A percentile compares a stretch with the other conserved stretches of the same genome.
Conservation (phyloP, 331 rosid species). For the Dryas integrifolia region DNA sequence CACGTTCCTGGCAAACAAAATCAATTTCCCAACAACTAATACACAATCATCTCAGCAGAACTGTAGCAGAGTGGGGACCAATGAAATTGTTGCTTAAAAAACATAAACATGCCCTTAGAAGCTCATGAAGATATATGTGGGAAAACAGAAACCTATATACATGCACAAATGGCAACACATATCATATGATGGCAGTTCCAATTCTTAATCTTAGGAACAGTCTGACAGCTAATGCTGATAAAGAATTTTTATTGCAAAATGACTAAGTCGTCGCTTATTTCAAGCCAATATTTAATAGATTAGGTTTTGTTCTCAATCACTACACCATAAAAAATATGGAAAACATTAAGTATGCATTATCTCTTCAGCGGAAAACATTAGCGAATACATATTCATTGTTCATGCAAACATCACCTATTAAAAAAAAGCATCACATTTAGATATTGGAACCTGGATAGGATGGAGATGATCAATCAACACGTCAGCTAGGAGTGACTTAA, state of each 20-base stretch:
- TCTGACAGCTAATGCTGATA: not conserved
- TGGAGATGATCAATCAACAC: constrained; percentile 76
- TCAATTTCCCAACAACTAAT: not conserved
- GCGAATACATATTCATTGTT: not conserved
- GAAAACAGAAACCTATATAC: not conserved
- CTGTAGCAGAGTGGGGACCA: not conserved
- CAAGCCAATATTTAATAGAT: not conserved
- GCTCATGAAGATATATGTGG: not conserved
- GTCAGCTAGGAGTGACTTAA: constrained; percentile 67
- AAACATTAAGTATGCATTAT: not conserved
- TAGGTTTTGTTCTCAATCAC: not conserved
- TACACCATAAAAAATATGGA: not conserved
- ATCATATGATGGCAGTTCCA: not conserved
- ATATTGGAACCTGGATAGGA: constrained; percentile 76
- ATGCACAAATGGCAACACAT: not conserved
- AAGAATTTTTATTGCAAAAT: not conserved
- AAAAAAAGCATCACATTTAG: constrained; percentile 17
- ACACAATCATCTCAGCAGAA: not conserved
- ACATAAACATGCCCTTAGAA: not conserved
- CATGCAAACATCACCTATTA: not conserved
- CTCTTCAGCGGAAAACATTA: not conserved
- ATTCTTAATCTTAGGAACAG: not conserved
- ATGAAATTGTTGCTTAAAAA: not conserved
- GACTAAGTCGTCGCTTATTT: not conserved
- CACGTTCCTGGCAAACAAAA: not conserved